Evolutionary conservation across 2,329 filamentous ascomycete species (phyloP).

Genomic region (Ceratocystis smalleyi): DNA sequence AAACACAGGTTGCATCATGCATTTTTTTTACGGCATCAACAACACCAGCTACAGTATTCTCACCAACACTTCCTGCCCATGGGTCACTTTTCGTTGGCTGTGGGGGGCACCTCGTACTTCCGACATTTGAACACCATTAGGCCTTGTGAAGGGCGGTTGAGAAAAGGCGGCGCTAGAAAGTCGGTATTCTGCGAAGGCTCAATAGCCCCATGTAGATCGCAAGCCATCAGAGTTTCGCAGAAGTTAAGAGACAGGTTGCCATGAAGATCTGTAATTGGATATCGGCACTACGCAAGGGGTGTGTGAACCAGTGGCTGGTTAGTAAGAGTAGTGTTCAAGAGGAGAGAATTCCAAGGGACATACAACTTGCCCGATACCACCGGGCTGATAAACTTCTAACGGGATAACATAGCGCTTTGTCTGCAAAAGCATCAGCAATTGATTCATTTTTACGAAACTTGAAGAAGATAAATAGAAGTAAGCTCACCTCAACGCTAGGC

Average conservation of each 20-base stretch:
- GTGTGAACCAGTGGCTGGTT: not conserved
- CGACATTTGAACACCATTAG: slow-evolving; percentile 8
- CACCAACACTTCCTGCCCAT: too few species aligned
- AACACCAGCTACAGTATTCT: too few species aligned
- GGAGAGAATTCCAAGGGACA: not conserved
- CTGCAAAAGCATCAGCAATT: not conserved
- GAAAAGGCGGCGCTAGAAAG: not conserved
- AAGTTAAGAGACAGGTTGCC: slow-evolving; percentile 4
- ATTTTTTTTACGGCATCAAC: too few species aligned
- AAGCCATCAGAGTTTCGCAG: slow-evolving; percentile 7
- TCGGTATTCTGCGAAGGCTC: not conserved
- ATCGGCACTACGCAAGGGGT: not conserved
- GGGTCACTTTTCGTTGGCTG: too few species aligned
- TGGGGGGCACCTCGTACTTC: not conserved
- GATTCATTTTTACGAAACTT: not conserved
- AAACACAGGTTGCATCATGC: too few species aligned
- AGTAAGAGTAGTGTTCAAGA: not conserved
- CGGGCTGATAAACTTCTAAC: not conserved
- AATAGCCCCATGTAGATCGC: not conserved
- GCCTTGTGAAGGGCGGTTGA: not conserved
- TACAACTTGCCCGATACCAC: slow-evolving; percentile 10
- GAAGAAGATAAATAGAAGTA: too few species aligned
- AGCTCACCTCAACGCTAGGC: not conserved
- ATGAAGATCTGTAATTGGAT: slow-evolving; percentile 1
- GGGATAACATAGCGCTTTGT: not conserved